A percentile compares a stretch with the other conserved stretches of the same genome.
These are phyloP conservation scores for Floccularia luteovirens DNA, from an alignment of 768 basidiomycete genomes.

Conservation along the genomic window DNA sequence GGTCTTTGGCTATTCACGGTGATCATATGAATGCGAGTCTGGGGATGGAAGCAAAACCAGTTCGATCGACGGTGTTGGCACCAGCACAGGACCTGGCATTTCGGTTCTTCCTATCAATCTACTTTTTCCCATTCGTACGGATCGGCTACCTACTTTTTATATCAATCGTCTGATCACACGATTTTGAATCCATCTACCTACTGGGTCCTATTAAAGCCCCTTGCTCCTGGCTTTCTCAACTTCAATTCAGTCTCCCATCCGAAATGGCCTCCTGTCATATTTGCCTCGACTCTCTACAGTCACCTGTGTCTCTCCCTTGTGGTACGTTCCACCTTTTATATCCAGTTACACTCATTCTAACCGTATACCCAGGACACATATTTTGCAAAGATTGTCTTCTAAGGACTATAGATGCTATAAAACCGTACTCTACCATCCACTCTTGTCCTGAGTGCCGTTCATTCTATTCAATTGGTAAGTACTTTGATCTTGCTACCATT, in stretches of 20 bases:
- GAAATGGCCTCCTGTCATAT: slow-evolving; percentile 50
- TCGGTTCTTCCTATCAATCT: too few species aligned
- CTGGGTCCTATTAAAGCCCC: too few species aligned
- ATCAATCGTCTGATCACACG: too few species aligned
- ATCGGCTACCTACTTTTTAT: too few species aligned
- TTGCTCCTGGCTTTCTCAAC: too few species aligned
- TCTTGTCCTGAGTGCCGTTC: slow-evolving; percentile 53
- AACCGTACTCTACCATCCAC: slow-evolving; percentile 36
- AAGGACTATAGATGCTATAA: slow-evolving; percentile 38
- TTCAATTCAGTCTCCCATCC: not conserved
- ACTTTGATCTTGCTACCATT: slow-evolving; percentile 2
- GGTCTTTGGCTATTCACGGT: too few species aligned
- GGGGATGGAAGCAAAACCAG: too few species aligned
- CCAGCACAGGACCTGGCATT: too few species aligned
- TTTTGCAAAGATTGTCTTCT: slow-evolving; percentile 57
- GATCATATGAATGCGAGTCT: too few species aligned
- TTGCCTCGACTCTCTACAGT: slow-evolving; percentile 47
- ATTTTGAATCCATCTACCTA: too few species aligned
- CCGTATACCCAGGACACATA: slow-evolving; percentile 41
- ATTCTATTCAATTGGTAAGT: slow-evolving; percentile 47
- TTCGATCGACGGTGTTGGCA: too few species aligned
- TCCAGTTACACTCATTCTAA: not conserved
- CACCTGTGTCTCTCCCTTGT: slow-evolving; percentile 55
- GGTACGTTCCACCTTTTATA: slow-evolving; percentile 29
- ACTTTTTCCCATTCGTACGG: too few species aligned